Evolutionary conservation across 2,329 filamentous ascomycete species (phyloP), one percentile per base, ranked within the genome.

Genomic region (Aspergillus viridinutans): DNA sequence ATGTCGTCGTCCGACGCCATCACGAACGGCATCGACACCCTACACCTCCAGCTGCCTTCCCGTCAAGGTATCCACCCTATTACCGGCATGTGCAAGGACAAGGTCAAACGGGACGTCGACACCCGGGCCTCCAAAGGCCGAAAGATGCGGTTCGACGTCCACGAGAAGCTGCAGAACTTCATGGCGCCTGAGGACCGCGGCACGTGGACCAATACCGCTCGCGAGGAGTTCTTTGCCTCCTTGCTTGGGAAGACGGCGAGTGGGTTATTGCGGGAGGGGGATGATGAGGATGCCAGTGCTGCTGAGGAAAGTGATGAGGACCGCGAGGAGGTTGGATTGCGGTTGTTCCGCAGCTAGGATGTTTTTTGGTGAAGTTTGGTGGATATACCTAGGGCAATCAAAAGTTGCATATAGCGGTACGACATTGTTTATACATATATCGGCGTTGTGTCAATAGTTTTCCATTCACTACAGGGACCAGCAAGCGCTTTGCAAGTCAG

Each of bases 131-230:
- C 90, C 72, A 97, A 97, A 76, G 94, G 94, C 5, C 82, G 94
- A 51, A 97, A 97, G 78, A 84, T 99, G 82, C 83, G 91, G 42
- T 99, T 93, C 75, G 94, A 90, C 17, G 91, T 97, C 49, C 92
- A 97, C 70, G 93, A 97, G 78, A 97, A 97, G 79, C 75, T 99
- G 69, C 90, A 96, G 77, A 97, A 97, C 74, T 97, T 97, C 70
- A 97, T 97, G 92, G 92, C 92, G 10, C 87, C 92, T 0, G 91
- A 97, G 72, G 90, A 96, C 71, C 81, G 90, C 53, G 82, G 88
- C 3, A 76, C 74, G 17, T 99, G 94, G 94, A 89, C 90, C 60
- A 85, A 88, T 63, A 83, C 85, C 58, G 91, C 92, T 55, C 85
- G 91, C 58, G 90, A 94, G 40, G 78, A 80, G 56, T 85, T 93